Percentiles rank a stretch among this genome's conserved stretches.
These are phyloP conservation scores for Trypanosomatidae sp. DNA, from an alignment of 208 protist genomes.

Conservation along the genomic window DNA sequence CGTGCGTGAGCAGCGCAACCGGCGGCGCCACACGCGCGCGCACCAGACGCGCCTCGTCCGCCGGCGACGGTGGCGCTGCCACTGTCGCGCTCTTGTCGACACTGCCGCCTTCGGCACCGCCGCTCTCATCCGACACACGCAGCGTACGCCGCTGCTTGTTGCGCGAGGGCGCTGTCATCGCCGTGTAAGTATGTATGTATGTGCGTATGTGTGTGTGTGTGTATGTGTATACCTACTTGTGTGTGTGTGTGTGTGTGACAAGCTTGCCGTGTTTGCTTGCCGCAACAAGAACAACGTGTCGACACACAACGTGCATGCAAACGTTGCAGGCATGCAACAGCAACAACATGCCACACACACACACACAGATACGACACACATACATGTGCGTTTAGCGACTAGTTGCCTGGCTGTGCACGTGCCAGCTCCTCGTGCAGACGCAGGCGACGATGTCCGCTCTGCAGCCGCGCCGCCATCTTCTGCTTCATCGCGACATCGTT, in stretches of 20 bases:
- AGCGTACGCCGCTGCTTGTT: too few species aligned
- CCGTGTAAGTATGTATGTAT: too few species aligned
- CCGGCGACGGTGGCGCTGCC: too few species aligned
- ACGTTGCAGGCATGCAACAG: background rate
- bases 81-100: too few species aligned
- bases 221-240: too few species aligned
- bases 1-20: slow-evolving; percentile 16
- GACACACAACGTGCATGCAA: background rate
- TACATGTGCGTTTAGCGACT: background rate
- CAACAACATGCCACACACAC: too few species aligned
- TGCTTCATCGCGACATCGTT: slow-evolving; percentile 66
- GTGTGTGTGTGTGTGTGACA: too few species aligned
- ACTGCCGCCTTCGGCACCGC: too few species aligned
- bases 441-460: slow-evolving; percentile 31
- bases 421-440: slow-evolving; percentile 51
- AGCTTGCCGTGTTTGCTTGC: too few species aligned
- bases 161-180: too few species aligned
- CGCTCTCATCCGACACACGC: too few species aligned
- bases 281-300: background rate
- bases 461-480: slow-evolving; percentile 50
- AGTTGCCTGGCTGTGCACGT: background rate
- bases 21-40: slow-evolving; percentile 29
- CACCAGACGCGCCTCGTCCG: background rate
- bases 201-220: too few species aligned
- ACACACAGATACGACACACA: background rate